Percentiles rank a stretch among this genome's conserved stretches.
Conservation (phyloP, 2,329 filamentous ascomycete genomes). For the Hypoxylon sp. region DNA sequence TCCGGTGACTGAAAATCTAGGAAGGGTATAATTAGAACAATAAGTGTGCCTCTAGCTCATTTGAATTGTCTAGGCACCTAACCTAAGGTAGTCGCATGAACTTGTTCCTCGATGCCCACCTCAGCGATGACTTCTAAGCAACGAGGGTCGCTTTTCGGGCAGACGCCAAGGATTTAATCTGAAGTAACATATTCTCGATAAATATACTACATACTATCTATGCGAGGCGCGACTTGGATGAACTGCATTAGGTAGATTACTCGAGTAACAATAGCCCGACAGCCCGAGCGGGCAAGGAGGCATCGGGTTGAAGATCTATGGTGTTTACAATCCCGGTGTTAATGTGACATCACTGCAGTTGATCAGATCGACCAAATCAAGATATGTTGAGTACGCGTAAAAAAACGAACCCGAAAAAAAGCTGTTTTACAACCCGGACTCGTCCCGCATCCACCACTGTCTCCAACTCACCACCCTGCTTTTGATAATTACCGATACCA, state of each 20-base stretch:
- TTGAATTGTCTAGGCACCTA: background rate
- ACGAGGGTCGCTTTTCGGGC: background rate
- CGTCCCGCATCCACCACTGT: background rate
- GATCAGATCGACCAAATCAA: background rate
- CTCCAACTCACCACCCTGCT: background rate
- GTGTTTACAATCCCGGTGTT: background rate
- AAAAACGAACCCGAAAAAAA: background rate
- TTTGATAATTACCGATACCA: background rate
- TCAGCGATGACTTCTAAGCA: background rate
- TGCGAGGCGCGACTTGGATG: background rate
- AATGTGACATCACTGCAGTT: background rate
- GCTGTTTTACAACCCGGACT: background rate
- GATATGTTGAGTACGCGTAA: background rate
- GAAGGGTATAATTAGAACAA: background rate
- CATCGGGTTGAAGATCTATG: background rate
- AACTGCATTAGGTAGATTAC: background rate
- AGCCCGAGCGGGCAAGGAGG: background rate
- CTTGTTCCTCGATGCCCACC: background rate
- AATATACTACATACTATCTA: background rate
- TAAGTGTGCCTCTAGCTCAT: background rate
- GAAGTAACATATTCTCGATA: background rate
- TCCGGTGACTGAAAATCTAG: background rate
- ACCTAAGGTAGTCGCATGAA: background rate
- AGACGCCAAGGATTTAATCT: background rate
- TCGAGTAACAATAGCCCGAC: background rate